Percentiles rank a stretch among this genome's conserved stretches.
These are phyloP conservation scores for Suillus bovinus DNA, from an alignment of 768 basidiomycete genomes.

Conservation along the genomic window DNA sequence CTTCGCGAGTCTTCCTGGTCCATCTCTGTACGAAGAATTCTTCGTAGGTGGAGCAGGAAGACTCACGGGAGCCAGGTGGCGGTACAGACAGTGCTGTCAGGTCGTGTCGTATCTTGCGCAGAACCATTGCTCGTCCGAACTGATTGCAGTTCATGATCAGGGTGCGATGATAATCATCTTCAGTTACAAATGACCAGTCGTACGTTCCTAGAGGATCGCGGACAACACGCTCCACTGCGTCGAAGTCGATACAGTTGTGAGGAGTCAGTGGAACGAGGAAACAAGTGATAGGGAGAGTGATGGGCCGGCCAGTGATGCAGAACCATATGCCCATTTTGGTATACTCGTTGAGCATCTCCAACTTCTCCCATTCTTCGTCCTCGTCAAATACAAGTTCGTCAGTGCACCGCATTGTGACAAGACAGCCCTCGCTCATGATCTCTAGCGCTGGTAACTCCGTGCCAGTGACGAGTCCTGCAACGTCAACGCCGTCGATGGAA, in stretches of 20 bases:
- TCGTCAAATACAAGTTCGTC: conserved; percentile 49
- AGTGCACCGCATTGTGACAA: conserved; percentile 42
- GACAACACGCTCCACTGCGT: conserved; percentile 51
- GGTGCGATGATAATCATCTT: conserved; percentile 48
- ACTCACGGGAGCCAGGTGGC: conserved; percentile 49
- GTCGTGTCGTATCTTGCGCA: conserved; percentile 63
- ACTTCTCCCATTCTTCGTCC: conserved; percentile 46
- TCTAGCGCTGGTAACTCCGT: conserved; percentile 51
- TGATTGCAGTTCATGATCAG: conserved; percentile 58
- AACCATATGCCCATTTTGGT: conserved; percentile 63
- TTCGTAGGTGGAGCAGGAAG: conserved; percentile 48
- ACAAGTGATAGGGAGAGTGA: conserved; percentile 51
- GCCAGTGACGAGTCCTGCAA: conserved; percentile 70
- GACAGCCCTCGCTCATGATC: conserved; percentile 36
- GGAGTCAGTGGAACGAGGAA: conserved; percentile 68
- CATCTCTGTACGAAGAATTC: conserved; percentile 62
- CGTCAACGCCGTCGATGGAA: conserved; percentile 45
- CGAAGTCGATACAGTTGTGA: conserved; percentile 55
- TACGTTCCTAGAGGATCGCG: conserved; percentile 47
- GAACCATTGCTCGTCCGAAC: conserved; percentile 53
- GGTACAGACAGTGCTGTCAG: conserved; percentile 65
- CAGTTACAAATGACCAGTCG: conserved; percentile 57
- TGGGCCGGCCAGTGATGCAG: conserved; percentile 59
- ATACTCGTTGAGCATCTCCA: conserved; percentile 61
- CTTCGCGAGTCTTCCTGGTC: conserved; percentile 45